phyloP scores from a whole-genome alignment of 352 stramenopile species.

The Hyphochytrium catenoides region DNA sequence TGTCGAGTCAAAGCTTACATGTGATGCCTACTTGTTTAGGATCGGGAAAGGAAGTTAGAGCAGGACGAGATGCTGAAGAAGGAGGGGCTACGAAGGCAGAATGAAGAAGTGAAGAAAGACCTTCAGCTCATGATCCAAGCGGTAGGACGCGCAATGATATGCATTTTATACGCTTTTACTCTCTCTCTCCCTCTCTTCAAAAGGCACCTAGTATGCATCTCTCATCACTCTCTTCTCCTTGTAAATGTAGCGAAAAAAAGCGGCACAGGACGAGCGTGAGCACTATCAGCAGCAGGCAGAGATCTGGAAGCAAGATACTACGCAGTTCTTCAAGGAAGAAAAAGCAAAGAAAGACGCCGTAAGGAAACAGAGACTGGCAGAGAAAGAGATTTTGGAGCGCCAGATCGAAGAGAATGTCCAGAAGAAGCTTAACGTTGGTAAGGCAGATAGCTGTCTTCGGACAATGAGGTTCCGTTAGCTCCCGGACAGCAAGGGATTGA shows the following conservation, averaged over 20 bases:
- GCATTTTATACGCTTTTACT: too few relatives aligned
- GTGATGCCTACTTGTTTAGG: slow-evolving; percentile 17
- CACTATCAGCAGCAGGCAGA: slow-evolving; percentile 49
- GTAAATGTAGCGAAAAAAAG: slow-evolving; percentile 8
- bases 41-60: slow-evolving; percentile 25
- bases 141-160: too few relatives aligned
- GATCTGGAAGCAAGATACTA: slow-evolving; percentile 47
- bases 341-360: slow-evolving; percentile 22
- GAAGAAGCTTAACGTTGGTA: slow-evolving; percentile 20
- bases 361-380: slow-evolving; percentile 20
- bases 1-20: slow-evolving; percentile 22
- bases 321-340: slow-evolving; percentile 20
- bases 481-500: too few relatives aligned
- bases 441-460: too few relatives aligned
- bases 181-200: too few relatives aligned
- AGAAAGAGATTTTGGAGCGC: slow-evolving; percentile 24
- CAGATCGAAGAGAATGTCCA: slow-evolving; percentile 41
- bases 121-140: too few relatives aligned
- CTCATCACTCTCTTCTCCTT: neutral
- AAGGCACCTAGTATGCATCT: too few relatives aligned
- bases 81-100: slow-evolving; percentile 20
- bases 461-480: too few relatives aligned
- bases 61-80: slow-evolving; percentile 41
- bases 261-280: too few relatives aligned
- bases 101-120: slow-evolving; percentile 18